Evolutionary conservation across 495 filamentous ascomycete genomes (phyloP).

Genomic region (Penicillium lividum): DNA sequence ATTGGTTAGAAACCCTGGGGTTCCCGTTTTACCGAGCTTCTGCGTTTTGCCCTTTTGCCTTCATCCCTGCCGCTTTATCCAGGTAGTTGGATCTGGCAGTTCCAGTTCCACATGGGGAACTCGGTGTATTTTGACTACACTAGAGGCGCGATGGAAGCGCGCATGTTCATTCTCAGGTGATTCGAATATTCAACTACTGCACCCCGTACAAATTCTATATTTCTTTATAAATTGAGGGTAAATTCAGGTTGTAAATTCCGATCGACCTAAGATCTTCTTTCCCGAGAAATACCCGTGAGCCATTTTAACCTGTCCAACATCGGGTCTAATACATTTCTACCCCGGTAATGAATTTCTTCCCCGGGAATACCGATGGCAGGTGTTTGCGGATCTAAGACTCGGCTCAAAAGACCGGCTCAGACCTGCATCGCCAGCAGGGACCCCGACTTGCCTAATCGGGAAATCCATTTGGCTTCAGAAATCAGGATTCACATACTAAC

Average conservation of each 20-base stretch:
- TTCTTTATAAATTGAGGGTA: background rate
- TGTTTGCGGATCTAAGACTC: background rate
- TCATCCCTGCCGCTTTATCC: conserved; percentile 14
- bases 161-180: too few relatives aligned
- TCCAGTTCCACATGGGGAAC: conserved; percentile 5
- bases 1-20: background rate
- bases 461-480: background rate
- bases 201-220: too few relatives aligned
- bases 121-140: conserved; percentile 9
- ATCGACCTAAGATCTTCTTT: background rate
- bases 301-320: background rate
- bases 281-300: background rate
- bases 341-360: background rate
- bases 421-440: background rate
- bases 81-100: conserved; percentile 26
- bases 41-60: background rate
- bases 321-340: background rate
- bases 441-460: background rate
- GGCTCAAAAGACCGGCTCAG: conserved; percentile 1
- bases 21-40: too few relatives aligned
- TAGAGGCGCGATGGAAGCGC: too few relatives aligned
- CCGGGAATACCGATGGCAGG: background rate
- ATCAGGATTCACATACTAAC: background rate
- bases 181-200: too few relatives aligned
- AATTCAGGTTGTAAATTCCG: too few relatives aligned